Evolutionary conservation across 225 moss, liverwort and hornwort genomes (phyloP).

Genomic region (Pleurozium schreberi): DNA sequence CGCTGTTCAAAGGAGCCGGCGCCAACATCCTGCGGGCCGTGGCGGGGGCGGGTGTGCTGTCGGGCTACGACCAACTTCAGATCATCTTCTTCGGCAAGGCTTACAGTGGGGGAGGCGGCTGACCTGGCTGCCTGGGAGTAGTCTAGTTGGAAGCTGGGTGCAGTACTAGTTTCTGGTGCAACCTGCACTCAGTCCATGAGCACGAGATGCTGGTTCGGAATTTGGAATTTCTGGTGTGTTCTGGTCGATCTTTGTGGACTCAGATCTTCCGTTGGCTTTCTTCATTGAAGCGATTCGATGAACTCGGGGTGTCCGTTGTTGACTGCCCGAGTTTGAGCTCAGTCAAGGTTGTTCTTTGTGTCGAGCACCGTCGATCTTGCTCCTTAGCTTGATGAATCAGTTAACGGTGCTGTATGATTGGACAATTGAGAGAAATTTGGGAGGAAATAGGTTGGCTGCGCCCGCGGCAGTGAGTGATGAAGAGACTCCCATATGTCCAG

Average conservation of each 20-base stretch:
- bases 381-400: neutral
- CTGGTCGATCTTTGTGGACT: neutral
- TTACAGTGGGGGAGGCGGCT: conserved; percentile 60
- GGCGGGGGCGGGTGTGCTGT: conserved; percentile 69
- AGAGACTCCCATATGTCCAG: neutral
- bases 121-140: neutral
- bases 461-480: neutral
- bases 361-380: neutral
- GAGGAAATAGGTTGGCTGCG: neutral
- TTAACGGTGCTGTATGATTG: neutral
- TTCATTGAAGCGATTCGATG: neutral
- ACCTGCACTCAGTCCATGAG: too few relatives aligned
- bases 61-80: conserved; percentile 74
- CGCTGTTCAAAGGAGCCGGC: conserved; percentile 69
- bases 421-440: neutral
- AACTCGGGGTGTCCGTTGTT: neutral
- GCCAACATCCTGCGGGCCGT: conserved; percentile 67
- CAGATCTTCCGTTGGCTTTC: neutral
- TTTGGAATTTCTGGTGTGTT: neutral
- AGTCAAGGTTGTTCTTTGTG: neutral
- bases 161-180: neutral
- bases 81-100: conserved; percentile 70
- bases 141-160: neutral
- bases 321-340: neutral
- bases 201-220: neutral